Evolutionary conservation across 176 grass and related monocot genomes (phyloP).

Genomic region (Eremochloa ophiuroides): DNA sequence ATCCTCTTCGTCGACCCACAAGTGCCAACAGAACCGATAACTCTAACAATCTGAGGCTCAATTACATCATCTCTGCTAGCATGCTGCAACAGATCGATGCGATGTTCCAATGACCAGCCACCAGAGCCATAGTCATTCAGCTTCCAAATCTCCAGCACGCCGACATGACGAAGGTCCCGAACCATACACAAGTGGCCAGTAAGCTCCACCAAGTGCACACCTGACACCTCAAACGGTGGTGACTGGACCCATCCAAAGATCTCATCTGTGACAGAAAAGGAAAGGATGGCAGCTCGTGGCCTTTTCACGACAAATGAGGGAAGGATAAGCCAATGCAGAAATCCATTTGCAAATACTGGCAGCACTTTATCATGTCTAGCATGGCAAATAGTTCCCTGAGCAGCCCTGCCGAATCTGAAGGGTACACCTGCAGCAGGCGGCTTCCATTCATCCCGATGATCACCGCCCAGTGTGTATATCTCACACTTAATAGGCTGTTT

Average conservation of each 20-base stretch:
- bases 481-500: not conserved
- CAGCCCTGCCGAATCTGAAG: not conserved
- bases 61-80: not conserved
- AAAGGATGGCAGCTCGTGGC: not conserved
- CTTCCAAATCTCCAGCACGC: constrained; percentile 23
- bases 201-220: constrained; percentile 15
- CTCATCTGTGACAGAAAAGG: constrained; percentile 11
- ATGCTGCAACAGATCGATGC: not conserved
- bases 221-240: not conserved
- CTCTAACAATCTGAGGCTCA: not conserved
- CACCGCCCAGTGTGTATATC: not conserved
- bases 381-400: accelerated
- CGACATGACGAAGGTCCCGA: not conserved
- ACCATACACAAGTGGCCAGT: constrained; percentile 9
- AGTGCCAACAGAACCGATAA: not conserved
- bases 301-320: not conserved
- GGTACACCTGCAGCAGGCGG: not conserved
- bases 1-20: not conserved
- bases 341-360: not conserved
- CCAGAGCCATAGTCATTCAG: not conserved
- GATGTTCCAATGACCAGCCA: not conserved
- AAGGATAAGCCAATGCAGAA: not conserved
- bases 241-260: constrained; percentile 11
- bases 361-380: not conserved
- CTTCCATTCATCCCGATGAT: constrained; percentile 2